Conservation (phyloP, 805 yeast genomes). For the Starmerella potacharoeniae region DNA sequence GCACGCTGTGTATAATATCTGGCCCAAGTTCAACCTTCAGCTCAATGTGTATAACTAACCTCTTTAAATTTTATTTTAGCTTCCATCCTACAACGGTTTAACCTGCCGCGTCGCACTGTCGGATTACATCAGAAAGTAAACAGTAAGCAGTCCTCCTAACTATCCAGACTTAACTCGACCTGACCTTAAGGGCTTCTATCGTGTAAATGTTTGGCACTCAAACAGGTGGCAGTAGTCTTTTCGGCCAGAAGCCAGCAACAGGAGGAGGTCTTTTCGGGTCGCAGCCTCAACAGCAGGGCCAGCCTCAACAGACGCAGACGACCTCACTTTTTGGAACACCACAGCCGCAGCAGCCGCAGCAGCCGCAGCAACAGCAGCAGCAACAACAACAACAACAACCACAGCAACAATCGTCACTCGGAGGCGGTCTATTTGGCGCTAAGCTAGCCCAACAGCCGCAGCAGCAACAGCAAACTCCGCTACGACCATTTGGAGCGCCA, state of each 20-base stretch:
- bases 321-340: neutral
- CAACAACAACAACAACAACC: conserved; percentile 4
- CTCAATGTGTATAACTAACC: too few species aligned
- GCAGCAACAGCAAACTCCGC: conserved; percentile 18
- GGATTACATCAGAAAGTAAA: neutral
- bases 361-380: conserved; percentile 4
- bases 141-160: neutral
- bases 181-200: neutral
- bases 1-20: too few species aligned
- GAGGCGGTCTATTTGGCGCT: conserved; percentile 14
- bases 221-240: conserved; percentile 27
- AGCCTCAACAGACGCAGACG: conserved; percentile 2
- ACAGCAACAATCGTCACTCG: conserved; percentile 5
- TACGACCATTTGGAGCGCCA: conserved; percentile 6
- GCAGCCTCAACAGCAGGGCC: conserved; percentile 22
- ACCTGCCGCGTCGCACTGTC: neutral
- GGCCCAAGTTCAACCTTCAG: too few species aligned
- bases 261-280: conserved; percentile 20
- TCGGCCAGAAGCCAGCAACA: conserved; percentile 25
- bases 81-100: neutral
- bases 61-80: too few species aligned
- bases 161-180: too few species aligned
- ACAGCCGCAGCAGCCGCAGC: neutral
- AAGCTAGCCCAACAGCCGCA: conserved; percentile 19
- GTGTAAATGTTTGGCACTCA: neutral